A percentile compares a stretch with the other conserved stretches of the same genome.
These are phyloP conservation scores for Marasmius sp. DNA, from an alignment of 1,284 basidiomycete species.

Conservation along the genomic window DNA sequence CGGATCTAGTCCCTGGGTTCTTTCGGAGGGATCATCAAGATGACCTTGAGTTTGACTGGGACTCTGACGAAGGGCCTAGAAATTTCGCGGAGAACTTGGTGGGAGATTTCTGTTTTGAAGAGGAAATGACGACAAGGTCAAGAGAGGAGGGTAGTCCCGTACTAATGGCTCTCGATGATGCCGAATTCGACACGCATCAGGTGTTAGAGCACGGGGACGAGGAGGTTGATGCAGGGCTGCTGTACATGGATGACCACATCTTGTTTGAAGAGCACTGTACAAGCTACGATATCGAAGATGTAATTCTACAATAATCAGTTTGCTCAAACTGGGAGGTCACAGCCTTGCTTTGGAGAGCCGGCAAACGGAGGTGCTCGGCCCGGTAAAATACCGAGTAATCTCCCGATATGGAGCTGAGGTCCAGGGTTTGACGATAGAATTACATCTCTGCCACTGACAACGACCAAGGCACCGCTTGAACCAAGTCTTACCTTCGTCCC, in stretches of 20 bases:
- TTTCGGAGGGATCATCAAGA: neutral
- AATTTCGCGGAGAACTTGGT: slow-evolving; percentile 8
- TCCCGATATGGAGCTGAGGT: neutral
- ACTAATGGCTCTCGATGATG: neutral
- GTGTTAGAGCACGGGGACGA: neutral
- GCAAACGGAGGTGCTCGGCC: neutral
- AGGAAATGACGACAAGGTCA: neutral
- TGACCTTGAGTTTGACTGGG: neutral
- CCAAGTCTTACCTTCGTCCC: slow-evolving; percentile 18
- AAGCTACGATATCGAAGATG: too few relatives aligned
- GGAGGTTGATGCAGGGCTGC: neutral
- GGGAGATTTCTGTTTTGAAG: slow-evolving; percentile 11
- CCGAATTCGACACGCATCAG: neutral
- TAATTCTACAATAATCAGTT: too few relatives aligned
- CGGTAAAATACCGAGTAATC: neutral
- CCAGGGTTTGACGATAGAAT: neutral
- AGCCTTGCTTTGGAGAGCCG: too few relatives aligned
- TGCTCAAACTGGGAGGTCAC: too few relatives aligned
- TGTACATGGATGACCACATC: neutral
- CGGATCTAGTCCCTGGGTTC: neutral
- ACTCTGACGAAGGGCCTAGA: neutral
- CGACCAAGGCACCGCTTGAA: neutral
- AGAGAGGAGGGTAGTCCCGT: neutral
- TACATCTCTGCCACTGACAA: neutral
- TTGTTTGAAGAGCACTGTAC: neutral